Evolutionary conservation across 352 stramenopile genomes (phyloP).

Genomic region (Phytopythium sindhum): DNA sequence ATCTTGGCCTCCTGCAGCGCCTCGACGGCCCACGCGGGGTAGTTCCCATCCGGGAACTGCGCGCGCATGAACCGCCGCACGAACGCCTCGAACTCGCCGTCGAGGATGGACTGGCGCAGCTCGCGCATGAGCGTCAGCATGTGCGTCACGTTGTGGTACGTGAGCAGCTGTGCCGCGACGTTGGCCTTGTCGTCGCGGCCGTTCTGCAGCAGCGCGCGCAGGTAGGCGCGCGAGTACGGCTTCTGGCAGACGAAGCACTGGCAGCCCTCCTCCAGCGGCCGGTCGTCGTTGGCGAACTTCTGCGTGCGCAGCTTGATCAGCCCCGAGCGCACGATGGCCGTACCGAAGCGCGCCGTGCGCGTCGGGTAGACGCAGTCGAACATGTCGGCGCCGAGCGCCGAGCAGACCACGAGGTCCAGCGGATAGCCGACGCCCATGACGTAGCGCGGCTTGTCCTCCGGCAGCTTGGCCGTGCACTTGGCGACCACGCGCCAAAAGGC

Average conservation of each 20-base stretch:
- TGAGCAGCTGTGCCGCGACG: constrained; percentile 68
- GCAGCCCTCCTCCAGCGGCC: constrained; percentile 68
- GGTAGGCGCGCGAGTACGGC: constrained; percentile 59
- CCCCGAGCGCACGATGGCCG: constrained; percentile 81
- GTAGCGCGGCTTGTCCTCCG: constrained; percentile 94
- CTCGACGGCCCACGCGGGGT: constrained; percentile 68
- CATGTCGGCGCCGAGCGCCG: constrained; percentile 96
- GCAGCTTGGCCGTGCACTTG: constrained; percentile 68
- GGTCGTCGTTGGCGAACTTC: constrained; percentile 49
- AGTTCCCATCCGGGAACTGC: constrained; percentile 54
- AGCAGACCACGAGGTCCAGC: constrained; percentile 96
- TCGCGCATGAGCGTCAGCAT: constrained; percentile 76
- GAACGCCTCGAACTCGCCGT: constrained; percentile 66
- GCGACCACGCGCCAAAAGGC: constrained; percentile 96
- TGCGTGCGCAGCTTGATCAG: constrained; percentile 69
- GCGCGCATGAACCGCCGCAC: constrained; percentile 75
- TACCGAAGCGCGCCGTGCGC: constrained; percentile 94
- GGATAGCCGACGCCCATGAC: constrained; percentile 98
- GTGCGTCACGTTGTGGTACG: constrained; percentile 84
- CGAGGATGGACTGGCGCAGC: constrained; percentile 72
- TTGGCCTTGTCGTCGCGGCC: constrained; percentile 55
- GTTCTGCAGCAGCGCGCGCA: constrained; percentile 72
- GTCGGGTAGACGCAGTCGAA: constrained; percentile 98
- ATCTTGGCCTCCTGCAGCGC: constrained; percentile 64
- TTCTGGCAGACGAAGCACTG: constrained; percentile 70